Conservation (phyloP, 2,329 filamentous ascomycete genomes). For the Ilyonectria robusta region DNA sequence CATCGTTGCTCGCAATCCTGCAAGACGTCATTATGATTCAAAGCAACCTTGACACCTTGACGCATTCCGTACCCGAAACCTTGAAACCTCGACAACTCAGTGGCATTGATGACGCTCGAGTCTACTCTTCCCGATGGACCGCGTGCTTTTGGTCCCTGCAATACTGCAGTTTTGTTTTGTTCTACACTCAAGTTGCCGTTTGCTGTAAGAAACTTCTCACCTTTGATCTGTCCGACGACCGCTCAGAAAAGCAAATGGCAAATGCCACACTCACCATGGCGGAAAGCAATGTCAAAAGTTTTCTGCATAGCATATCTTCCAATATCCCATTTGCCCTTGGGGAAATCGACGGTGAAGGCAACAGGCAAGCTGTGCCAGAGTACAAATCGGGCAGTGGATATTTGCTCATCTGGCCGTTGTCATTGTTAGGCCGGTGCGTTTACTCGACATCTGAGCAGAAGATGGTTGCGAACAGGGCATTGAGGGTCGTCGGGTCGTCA, state of each 20-base stretch:
- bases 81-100: neutral
- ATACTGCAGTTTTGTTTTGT: neutral
- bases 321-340: neutral
- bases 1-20: neutral
- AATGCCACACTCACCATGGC: neutral
- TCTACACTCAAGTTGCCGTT: neutral
- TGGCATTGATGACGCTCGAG: neutral
- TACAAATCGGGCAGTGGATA: neutral
- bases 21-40: neutral
- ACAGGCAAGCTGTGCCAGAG: neutral
- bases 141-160: neutral
- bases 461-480: neutral
- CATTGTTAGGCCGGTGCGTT: neutral
- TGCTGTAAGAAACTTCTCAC: neutral
- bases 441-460: neutral
- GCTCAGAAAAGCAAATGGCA: neutral
- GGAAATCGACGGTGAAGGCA: neutral
- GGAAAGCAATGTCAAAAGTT: neutral
- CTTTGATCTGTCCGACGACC: neutral
- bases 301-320: neutral
- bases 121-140: neutral
- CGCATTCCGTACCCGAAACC: neutral
- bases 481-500: neutral
- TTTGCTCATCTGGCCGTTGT: neutral
- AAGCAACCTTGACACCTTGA: neutral